Percentiles rank a stretch among this genome's conserved stretches.
phyloP scores from a whole-genome alignment of 257 asterid species.

The Coffea eugenioides region DNA sequence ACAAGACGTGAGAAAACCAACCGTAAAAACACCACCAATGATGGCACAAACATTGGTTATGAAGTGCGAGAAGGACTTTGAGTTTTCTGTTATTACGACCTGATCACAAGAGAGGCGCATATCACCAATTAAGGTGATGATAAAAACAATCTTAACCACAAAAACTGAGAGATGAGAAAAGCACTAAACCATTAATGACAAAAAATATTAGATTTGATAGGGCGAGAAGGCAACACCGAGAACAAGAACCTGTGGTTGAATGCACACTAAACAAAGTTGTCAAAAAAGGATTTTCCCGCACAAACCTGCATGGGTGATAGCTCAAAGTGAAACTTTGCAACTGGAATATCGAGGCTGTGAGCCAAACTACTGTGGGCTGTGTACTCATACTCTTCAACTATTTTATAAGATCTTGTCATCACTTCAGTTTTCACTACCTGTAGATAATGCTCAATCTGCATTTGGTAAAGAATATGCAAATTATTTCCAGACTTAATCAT shows the following conservation, averaged over 20 bases:
- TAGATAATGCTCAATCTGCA: conserved; percentile 95
- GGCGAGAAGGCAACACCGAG: too few relatives aligned
- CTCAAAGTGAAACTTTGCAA: conserved; percentile 81
- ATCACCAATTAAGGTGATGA: conserved; percentile 8
- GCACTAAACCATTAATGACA: background rate
- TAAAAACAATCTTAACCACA: background rate
- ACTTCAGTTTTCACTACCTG: conserved; percentile 95
- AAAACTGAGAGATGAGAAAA: background rate
- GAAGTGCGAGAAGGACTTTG: conserved; percentile 83
- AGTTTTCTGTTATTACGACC: conserved; percentile 70
- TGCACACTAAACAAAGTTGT: background rate
- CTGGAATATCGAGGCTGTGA: conserved; percentile 78
- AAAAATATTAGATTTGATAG: background rate
- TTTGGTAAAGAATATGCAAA: background rate
- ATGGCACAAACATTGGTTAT: conserved; percentile 83
- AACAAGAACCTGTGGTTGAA: background rate
- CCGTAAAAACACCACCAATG: conserved; percentile 95
- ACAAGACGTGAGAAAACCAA: conserved; percentile 27
- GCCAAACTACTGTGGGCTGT: conserved; percentile 94
- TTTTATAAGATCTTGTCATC: conserved; percentile 73
- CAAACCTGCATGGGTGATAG: conserved; percentile 93
- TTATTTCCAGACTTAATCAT: background rate
- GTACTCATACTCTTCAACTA: conserved; percentile 88
- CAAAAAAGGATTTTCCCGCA: conserved; percentile 10
- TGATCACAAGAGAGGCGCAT: conserved; percentile 23